Evolutionary conservation across 208 protist species (phyloP), one percentile per base, ranked within the genome.

Genomic region (Leishmania tarentolae): DNA sequence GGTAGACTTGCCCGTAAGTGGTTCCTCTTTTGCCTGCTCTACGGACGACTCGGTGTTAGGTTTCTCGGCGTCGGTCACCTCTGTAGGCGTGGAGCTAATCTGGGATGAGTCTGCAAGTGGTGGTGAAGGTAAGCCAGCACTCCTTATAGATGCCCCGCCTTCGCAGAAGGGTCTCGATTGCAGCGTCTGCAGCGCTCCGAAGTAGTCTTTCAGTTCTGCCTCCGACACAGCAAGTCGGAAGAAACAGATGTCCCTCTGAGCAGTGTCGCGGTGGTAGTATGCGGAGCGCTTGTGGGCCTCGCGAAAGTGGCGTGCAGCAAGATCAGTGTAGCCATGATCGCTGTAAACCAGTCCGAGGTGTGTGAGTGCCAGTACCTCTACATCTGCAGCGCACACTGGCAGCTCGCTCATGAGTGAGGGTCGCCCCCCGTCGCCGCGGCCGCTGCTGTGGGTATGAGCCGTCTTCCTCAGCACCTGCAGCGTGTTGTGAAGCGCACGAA

Each of bases 341-440:
- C 72, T 76, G 79, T 97, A 97, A 1, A 92, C 93, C 3, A 98
- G 85, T 6, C 94, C 94, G 21, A 94, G 76, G 71, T 84, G 89
- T 65, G 97, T 92, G 47, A 94, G 82, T 46, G 89, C 75, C n/a
- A 90, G 78, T 6, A 78, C 44, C 78, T 96, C 92, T 42, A 72
- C 65, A 44, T 85, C 78, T 0, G 77, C 31, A 0, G 79, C 69
- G 24, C 88, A 65, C 17, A 92, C 56, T 11, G 96, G 75, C 35
- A 35, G 24, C 24, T 50, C 21, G 44, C 69, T 73, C 40, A n/a
- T 50, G 44, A 15, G 69, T 11, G 69, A 53, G 24, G 11, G 17
- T 40, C 79, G 90, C 68, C 75, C 81, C 35, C 88, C 80, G 24
- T 19, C 65, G 24, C n/a, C 56, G 28, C 37, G 44, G 57, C 19